phyloP scores from a whole-genome alignment of 805 yeast genomes.

The Candida adriatica region DNA sequence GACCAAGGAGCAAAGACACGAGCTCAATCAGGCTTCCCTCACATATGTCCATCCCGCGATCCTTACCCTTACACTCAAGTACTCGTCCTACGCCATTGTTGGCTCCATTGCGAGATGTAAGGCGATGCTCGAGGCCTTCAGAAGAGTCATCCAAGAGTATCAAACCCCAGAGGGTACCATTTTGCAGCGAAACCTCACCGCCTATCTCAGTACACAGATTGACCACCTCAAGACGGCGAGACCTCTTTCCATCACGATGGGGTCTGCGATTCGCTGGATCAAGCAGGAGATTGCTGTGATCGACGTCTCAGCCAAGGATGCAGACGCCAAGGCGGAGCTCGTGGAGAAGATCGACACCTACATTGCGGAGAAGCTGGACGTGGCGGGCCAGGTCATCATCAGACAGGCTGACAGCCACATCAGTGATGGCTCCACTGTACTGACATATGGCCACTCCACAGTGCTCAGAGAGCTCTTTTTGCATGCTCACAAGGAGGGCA shows the following conservation, averaged over 20 bases:
- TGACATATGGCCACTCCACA: constrained; percentile 84
- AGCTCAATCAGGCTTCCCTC: constrained; percentile 18
- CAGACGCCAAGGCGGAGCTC: constrained; percentile 58
- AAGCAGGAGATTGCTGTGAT: constrained; percentile 87
- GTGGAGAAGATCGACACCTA: constrained; percentile 69
- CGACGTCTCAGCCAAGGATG: constrained; percentile 55
- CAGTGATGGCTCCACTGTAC: constrained; percentile 64
- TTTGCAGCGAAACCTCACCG: constrained; percentile 79
- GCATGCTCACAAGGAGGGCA: constrained; percentile 55
- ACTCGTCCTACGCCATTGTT: constrained; percentile 77
- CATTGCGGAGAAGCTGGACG: constrained; percentile 76
- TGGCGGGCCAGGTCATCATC: constrained; percentile 76
- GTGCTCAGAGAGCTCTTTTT: constrained; percentile 73
- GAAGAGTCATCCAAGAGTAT: constrained; percentile 72
- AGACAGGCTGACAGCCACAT: constrained; percentile 76
- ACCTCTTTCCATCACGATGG: constrained; percentile 91
- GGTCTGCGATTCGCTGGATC: constrained; percentile 95
- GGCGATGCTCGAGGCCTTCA: constrained; percentile 81
- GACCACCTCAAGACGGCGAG: constrained; percentile 87
- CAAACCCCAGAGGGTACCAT: constrained; percentile 81
- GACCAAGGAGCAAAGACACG: constrained; percentile 67
- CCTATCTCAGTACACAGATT: constrained; percentile 84
- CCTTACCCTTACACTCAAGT: constrained; percentile 67
- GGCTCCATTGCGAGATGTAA: constrained; percentile 85
- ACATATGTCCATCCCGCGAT: constrained; percentile 79